Evolutionary conservation across 176 grass and related monocot genomes (phyloP).

Genomic region (Musa troglodytarum): DNA sequence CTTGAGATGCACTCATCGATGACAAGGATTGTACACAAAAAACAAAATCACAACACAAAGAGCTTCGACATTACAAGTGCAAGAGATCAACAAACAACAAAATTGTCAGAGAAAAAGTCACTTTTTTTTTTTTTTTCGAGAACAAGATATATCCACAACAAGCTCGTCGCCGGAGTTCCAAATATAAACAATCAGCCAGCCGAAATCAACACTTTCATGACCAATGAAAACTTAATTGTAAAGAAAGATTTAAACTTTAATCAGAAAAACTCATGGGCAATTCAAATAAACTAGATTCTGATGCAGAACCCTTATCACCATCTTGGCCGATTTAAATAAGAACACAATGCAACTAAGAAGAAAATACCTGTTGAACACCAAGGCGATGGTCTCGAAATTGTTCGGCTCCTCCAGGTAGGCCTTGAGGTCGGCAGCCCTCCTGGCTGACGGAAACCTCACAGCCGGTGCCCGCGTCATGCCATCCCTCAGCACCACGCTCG

Average conservation of each 20-base stretch:
- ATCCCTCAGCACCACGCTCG: constrained; percentile 72
- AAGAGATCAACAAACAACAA: no score
- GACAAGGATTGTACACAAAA: no score
- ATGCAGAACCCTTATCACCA: not conserved
- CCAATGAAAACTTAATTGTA: not conserved
- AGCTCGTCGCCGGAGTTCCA: no score
- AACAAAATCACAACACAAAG: no score
- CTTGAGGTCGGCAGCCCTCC: constrained; percentile 65
- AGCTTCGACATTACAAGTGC: no score
- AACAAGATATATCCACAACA: no score
- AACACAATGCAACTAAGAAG: not conserved
- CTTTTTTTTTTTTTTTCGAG: no score
- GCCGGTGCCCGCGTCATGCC: constrained; percentile 69
- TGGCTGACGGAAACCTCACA: constrained; percentile 44
- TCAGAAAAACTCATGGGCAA: not conserved
- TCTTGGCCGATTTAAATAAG: not conserved
- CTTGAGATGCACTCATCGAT: no score
- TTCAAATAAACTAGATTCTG: not conserved
- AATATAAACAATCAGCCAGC: no score
- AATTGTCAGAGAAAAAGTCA: no score
- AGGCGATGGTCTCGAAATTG: constrained; percentile 71
- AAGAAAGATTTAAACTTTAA: not conserved
- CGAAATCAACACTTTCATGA: no score
- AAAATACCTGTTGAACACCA: constrained; percentile 70
- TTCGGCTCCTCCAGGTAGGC: constrained; percentile 62